These are phyloP conservation scores for Penicillium sclerotigenum DNA, from an alignment of 2,329 filamentous ascomycete species.

Conservation along the genomic window DNA sequence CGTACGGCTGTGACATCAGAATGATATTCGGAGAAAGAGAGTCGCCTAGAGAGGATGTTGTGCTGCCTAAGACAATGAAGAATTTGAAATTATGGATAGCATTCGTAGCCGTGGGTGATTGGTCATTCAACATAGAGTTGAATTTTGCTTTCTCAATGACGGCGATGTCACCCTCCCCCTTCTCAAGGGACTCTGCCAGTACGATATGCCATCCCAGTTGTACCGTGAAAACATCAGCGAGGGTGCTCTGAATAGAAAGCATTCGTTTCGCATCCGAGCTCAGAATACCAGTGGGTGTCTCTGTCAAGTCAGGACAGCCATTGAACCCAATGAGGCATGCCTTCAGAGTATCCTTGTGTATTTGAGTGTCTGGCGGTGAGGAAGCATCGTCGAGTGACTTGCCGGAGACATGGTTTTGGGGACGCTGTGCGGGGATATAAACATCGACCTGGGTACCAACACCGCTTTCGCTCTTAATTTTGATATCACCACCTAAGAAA, in stretches of 20 bases:
- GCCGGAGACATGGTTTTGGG: neutral
- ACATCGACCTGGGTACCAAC: conserved; percentile 31
- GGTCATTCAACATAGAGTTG: conserved; percentile 7
- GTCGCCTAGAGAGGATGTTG: neutral
- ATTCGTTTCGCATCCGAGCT: conserved; percentile 30
- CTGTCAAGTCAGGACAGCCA: conserved; percentile 21
- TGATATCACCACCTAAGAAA: conserved; percentile 55
- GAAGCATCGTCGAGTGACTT: neutral
- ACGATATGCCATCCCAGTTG: conserved; percentile 26
- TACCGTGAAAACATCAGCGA: conserved; percentile 26
- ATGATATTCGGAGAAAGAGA: conserved; percentile 16
- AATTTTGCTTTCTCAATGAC: conserved; percentile 29
- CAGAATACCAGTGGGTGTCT: conserved; percentile 22
- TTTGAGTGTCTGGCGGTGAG: neutral
- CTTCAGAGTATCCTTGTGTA: conserved; percentile 1
- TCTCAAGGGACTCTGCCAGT: conserved; percentile 24
- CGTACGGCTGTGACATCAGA: conserved; percentile 30
- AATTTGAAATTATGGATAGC: conserved; percentile 11
- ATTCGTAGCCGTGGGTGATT: conserved; percentile 5
- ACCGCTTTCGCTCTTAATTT: conserved; percentile 47
- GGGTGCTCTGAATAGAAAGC: conserved; percentile 25
- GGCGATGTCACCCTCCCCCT: conserved; percentile 26
- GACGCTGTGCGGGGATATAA: conserved; percentile 23
- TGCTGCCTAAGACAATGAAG: conserved; percentile 23
- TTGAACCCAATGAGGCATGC: conserved; percentile 31